Conservation (phyloP, 768 basidiomycete species). For the Stropharia rugosoannulata region DNA sequence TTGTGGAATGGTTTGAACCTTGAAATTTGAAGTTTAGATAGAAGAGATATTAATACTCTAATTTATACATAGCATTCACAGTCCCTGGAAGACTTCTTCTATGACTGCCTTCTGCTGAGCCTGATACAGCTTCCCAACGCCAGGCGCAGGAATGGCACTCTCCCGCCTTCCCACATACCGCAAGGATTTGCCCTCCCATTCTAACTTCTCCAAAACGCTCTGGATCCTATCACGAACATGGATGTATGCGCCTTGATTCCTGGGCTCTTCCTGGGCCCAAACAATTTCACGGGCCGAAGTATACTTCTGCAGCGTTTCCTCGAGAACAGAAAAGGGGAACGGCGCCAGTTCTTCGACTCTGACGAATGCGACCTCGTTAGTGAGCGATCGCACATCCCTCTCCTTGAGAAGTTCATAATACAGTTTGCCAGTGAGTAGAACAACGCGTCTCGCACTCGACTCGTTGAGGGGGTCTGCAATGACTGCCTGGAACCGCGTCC, state of each 20-base stretch:
- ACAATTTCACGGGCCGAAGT: constrained; percentile 36
- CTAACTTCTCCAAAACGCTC: constrained; percentile 45
- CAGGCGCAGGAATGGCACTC: constrained; percentile 77
- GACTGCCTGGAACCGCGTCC: constrained; percentile 68
- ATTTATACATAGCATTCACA: constrained; percentile 3
- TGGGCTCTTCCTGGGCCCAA: constrained; percentile 89
- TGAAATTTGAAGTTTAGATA: too few species aligned
- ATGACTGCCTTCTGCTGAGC: constrained; percentile 64
- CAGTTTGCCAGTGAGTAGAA: constrained; percentile 79
- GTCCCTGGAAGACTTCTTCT: constrained; percentile 46
- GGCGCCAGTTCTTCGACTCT: constrained; percentile 87
- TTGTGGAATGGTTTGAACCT: too few species aligned
- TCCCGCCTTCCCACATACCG: constrained; percentile 66
- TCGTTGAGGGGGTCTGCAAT: constrained; percentile 49
- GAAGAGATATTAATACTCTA: too few species aligned
- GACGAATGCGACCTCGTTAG: constrained; percentile 60
- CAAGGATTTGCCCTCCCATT: constrained; percentile 27
- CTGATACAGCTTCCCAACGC: constrained; percentile 67
- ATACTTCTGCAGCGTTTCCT: constrained; percentile 46
- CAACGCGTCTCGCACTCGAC: constrained; percentile 54
- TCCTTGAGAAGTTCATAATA: constrained; percentile 86
- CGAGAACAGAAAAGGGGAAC: constrained; percentile 72
- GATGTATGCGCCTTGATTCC: constrained; percentile 80
- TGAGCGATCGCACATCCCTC: constrained; percentile 48
- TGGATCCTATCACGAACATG: constrained; percentile 63